Conservation (phyloP, 1,284 basidiomycete species). For the Trichosporon sp. region DNA sequence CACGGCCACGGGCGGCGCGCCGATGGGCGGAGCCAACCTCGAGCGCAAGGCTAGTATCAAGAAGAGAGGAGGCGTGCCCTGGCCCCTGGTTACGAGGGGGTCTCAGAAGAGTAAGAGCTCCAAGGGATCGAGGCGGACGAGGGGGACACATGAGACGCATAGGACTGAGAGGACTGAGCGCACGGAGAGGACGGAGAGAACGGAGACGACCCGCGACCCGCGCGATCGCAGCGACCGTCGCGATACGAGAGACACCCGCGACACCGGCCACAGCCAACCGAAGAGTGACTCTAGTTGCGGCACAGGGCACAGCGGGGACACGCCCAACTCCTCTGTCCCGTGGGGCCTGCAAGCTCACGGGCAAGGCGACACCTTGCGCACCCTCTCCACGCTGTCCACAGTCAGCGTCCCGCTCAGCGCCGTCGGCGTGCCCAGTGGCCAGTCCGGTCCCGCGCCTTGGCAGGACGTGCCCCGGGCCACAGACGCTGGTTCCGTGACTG, state of each 20-base stretch:
- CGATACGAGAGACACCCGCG: neutral
- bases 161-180: neutral
- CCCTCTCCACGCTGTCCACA: neutral
- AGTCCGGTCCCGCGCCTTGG: neutral
- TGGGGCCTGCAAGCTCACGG: slow-evolving; percentile 3
- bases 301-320: neutral
- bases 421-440: neutral
- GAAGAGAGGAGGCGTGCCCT: neutral
- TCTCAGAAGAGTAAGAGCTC: neutral
- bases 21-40: neutral
- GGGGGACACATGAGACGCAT: neutral
- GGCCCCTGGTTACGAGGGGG: neutral
- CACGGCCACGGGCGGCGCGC: neutral
- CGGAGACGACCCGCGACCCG: neutral
- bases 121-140: neutral
- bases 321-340: neutral
- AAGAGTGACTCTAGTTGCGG: neutral
- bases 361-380: neutral
- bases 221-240: neutral
- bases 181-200: too few relatives aligned
- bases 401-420: slow-evolving; percentile 13
- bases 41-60: slow-evolving; percentile 11
- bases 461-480: neutral
- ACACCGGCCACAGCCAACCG: neutral
- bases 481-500: neutral